These are phyloP conservation scores for Tetrapisispora taiwanensis DNA, from an alignment of 805 yeast genomes.

Conservation along the genomic window DNA sequence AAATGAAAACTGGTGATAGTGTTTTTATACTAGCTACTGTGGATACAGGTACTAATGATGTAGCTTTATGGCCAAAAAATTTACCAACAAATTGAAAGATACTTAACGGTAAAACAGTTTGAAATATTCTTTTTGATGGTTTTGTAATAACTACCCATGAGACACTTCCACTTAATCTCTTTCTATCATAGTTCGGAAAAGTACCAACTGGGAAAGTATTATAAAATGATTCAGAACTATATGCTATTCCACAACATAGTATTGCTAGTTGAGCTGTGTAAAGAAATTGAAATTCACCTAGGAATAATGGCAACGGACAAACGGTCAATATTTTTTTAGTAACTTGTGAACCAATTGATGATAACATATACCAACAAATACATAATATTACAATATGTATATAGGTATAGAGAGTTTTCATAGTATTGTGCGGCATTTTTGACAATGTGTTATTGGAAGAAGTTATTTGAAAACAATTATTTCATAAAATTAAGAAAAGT, in stretches of 20 bases:
- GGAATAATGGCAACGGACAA: constrained; percentile 51
- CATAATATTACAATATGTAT: constrained; percentile 35
- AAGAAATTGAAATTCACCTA: constrained; percentile 55
- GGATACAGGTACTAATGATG: constrained; percentile 54
- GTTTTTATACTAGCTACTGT: constrained; percentile 66
- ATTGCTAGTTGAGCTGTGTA: constrained; percentile 39
- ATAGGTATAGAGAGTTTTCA: constrained; percentile 4
- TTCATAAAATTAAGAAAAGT: too few species aligned
- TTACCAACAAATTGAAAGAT: constrained; percentile 58
- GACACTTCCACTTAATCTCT: neutral
- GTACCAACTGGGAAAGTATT: constrained; percentile 43
- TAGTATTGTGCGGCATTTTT: constrained; percentile 2
- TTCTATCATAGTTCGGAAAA: constrained; percentile 33
- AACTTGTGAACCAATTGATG: constrained; percentile 55
- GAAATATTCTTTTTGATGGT: constrained; percentile 34
- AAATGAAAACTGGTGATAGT: constrained; percentile 52
- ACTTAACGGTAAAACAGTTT: constrained; percentile 52
- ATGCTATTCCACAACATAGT: constrained; percentile 30
- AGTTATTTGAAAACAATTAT: neutral
- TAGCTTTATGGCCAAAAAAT: constrained; percentile 51
- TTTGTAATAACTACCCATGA: constrained; percentile 12
- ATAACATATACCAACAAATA: constrained; percentile 49
- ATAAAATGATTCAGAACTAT: constrained; percentile 25
- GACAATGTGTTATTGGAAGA: neutral
- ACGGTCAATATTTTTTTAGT: constrained; percentile 46